Evolutionary conservation across 495 filamentous ascomycete genomes (phyloP).

Genomic region (Aspergillus coremiiformis): DNA sequence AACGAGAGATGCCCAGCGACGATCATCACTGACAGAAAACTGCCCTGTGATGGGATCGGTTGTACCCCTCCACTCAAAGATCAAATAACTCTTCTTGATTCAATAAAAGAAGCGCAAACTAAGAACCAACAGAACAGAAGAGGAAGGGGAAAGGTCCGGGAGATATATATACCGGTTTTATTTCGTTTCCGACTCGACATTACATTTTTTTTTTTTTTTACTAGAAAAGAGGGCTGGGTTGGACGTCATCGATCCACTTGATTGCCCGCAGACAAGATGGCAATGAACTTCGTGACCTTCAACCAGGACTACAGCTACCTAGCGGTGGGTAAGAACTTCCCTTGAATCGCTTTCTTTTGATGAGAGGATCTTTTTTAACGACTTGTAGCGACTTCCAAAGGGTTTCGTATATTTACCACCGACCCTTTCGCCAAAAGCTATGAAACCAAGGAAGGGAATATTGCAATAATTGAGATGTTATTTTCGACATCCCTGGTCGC

Average conservation of each 20-base stretch:
- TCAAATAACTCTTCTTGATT: background rate
- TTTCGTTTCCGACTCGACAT: background rate
- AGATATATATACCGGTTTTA: background rate
- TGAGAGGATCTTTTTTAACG: constrained; percentile 20
- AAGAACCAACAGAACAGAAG: no score
- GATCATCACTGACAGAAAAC: constrained; percentile 10
- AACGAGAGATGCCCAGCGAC: constrained; percentile 14
- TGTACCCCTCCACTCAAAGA: constrained; percentile 14
- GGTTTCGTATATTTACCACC: constrained; percentile 92
- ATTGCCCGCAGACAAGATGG: constrained; percentile 35
- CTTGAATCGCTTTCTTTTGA: background rate
- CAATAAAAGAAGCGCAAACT: background rate
- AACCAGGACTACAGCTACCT: constrained; percentile 98
- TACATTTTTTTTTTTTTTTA: no score
- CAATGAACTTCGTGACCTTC: constrained; percentile 97
- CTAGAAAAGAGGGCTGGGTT: constrained; percentile 2
- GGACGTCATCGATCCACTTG: constrained; percentile 3
- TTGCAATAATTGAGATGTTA: constrained; percentile 94
- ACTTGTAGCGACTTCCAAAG: constrained; percentile 68
- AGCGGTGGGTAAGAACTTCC: constrained; percentile 66
- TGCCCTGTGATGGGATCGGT: constrained; percentile 17
- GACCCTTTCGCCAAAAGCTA: constrained; percentile 92
- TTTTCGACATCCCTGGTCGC: constrained; percentile 98
- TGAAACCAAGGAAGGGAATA: constrained; percentile 86
- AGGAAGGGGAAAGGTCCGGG: background rate